Percentiles rank a stretch among this genome's conserved stretches.
phyloP scores from a whole-genome alignment of 768 basidiomycete species.

The Amanita phalloides region DNA sequence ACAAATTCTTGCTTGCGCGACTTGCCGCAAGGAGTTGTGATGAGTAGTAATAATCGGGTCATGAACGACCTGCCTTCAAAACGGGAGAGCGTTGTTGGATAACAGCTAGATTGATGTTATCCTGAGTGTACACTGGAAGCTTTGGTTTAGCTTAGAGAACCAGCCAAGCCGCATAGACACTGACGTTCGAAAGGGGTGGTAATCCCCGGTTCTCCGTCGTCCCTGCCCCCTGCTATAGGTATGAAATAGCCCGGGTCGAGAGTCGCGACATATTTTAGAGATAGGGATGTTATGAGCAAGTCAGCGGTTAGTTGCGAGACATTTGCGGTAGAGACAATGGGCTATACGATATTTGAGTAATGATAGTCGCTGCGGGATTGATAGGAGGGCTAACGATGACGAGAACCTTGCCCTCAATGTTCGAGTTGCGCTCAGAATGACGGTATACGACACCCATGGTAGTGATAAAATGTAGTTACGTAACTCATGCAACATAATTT shows the following conservation, averaged over 20 bases:
- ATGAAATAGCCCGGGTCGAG: slow-evolving; percentile 54
- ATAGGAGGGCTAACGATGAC: slow-evolving; percentile 4
- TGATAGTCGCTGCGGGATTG: not conserved
- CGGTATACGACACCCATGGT: slow-evolving; percentile 4
- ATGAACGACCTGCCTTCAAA: slow-evolving; percentile 42
- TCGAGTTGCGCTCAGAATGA: not conserved
- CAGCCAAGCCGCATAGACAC: slow-evolving; percentile 14
- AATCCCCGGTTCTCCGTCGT: slow-evolving; percentile 47
- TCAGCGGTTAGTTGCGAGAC: slow-evolving; percentile 73
- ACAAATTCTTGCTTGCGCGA: slow-evolving; percentile 61
- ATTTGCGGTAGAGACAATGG: slow-evolving; percentile 74
- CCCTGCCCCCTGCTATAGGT: slow-evolving; percentile 65
- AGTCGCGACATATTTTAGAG: slow-evolving; percentile 47
- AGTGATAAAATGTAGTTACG: not conserved
- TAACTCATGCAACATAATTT: not conserved
- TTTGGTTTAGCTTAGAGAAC: slow-evolving; percentile 6
- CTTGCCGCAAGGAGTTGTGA: slow-evolving; percentile 22
- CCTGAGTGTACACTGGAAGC: slow-evolving; percentile 51
- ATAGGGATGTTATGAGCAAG: slow-evolving; percentile 58
- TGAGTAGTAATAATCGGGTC: not conserved
- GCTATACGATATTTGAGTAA: slow-evolving; percentile 21
- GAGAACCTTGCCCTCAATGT: slow-evolving; percentile 2
- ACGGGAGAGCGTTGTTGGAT: slow-evolving; percentile 76
- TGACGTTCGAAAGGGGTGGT: slow-evolving; percentile 70
- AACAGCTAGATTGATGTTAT: slow-evolving; percentile 38